phyloP scores from a whole-genome alignment of 1,139 yeast species.

The Yamadazyma taylorii region DNA sequence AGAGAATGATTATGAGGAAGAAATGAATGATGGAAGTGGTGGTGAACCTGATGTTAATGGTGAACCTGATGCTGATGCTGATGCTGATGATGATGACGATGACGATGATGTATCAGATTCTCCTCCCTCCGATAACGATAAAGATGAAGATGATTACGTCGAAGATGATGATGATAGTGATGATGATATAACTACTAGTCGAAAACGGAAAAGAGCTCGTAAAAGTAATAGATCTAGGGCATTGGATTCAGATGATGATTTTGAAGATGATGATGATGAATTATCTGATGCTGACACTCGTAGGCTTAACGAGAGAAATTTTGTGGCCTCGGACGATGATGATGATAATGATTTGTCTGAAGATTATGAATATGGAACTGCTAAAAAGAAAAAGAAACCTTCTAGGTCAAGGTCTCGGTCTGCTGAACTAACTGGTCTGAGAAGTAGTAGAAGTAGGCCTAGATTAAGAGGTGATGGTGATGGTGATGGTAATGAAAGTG shows the following conservation, averaged over 20 bases:
- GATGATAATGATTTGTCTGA: slow-evolving; percentile 30
- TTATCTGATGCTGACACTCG: slow-evolving; percentile 32
- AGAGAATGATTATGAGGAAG: slow-evolving; percentile 1
- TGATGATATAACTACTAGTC: slow-evolving; percentile 13
- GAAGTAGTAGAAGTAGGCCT: slow-evolving; percentile 16
- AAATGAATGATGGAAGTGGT: neutral
- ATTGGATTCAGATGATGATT: slow-evolving; percentile 18
- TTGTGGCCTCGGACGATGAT: slow-evolving; percentile 42
- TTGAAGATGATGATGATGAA: slow-evolving; percentile 22
- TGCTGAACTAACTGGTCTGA: slow-evolving; percentile 14
- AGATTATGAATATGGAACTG: slow-evolving; percentile 29
- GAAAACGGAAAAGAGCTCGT: slow-evolving; percentile 12
- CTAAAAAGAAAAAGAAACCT: slow-evolving; percentile 19
- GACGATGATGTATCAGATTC: slow-evolving; percentile 12
- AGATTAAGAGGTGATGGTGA: slow-evolving; percentile 16
- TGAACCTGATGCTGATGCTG: slow-evolving; percentile 1
- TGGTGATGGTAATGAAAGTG: slow-evolving; percentile 24
- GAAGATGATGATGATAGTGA: slow-evolving; percentile 35
- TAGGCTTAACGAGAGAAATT: slow-evolving; percentile 31
- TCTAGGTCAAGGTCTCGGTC: slow-evolving; percentile 23
- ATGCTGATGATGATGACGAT: slow-evolving; percentile 1
- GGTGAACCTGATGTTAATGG: neutral
- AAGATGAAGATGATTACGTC: slow-evolving; percentile 16
- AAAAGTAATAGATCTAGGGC: slow-evolving; percentile 7
- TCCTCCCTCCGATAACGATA: slow-evolving; percentile 16